phyloP scores from a whole-genome alignment of 2,329 filamentous ascomycete species.

The Chrysoporthe puriensis region DNA sequence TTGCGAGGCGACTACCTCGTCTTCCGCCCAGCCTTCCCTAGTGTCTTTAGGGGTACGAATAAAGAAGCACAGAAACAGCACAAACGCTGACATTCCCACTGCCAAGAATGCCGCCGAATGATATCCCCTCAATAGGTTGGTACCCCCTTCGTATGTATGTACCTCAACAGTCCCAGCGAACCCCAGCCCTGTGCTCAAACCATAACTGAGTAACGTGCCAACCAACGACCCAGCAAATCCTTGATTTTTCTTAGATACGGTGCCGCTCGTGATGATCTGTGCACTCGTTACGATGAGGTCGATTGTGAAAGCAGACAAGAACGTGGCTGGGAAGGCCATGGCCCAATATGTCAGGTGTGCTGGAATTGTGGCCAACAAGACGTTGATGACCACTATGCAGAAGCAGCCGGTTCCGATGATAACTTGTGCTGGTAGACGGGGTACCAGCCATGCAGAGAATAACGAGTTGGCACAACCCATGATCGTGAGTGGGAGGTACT shows the following conservation, averaged over 20 bases:
- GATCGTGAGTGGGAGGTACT: slow-evolving; percentile 23
- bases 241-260: slow-evolving; percentile 50
- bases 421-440: slow-evolving; percentile 39
- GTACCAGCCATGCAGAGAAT: slow-evolving; percentile 41
- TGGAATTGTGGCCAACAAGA: slow-evolving; percentile 40
- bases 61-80: slow-evolving; percentile 1
- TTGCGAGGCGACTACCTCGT: background rate
- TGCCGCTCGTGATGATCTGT: slow-evolving; percentile 58
- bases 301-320: slow-evolving; percentile 37
- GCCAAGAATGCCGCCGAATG: slow-evolving; percentile 4
- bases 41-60: slow-evolving; percentile 5
- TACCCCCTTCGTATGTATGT: slow-evolving; percentile 22
- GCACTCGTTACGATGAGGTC: slow-evolving; percentile 32
- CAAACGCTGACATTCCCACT: background rate
- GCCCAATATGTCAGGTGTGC: slow-evolving; percentile 42
- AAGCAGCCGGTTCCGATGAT: slow-evolving; percentile 41
- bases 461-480: slow-evolving; percentile 25
- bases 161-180: slow-evolving; percentile 42
- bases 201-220: slow-evolving; percentile 43
- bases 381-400: slow-evolving; percentile 35
- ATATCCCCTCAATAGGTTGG: background rate
- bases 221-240: slow-evolving; percentile 55
- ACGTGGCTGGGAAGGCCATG: slow-evolving; percentile 39
- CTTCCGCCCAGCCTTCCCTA: background rate
- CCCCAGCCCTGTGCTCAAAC: slow-evolving; percentile 38